A percentile compares a stretch with the other conserved stretches of the same genome.
Conservation (phyloP, 2,329 filamentous ascomycete species). For the Fusarium sp. region DNA sequence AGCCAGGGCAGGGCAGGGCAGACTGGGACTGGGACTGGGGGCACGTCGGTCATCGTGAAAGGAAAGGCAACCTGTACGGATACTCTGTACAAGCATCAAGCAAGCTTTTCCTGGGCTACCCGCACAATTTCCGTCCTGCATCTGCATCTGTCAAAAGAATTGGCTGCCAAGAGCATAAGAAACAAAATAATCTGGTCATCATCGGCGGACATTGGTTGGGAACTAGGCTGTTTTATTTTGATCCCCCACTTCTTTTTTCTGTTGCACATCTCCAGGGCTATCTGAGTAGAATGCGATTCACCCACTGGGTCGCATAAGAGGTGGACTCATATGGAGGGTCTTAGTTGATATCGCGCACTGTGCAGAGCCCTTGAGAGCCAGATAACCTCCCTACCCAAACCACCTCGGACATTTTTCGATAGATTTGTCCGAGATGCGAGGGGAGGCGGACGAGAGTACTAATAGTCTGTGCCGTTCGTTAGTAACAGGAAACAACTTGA, state of each 20-base stretch:
- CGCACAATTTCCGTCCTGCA: conserved; percentile 25
- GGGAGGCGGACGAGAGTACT: background rate
- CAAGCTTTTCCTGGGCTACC: conserved; percentile 11
- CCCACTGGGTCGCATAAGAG: conserved; percentile 37
- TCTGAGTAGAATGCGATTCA: conserved; percentile 28
- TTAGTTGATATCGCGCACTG: conserved; percentile 31
- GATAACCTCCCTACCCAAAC: conserved; percentile 1
- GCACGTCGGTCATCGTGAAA: conserved; percentile 23
- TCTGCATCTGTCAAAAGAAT: background rate
- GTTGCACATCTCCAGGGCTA: background rate
- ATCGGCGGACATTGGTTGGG: background rate
- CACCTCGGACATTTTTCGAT: conserved; percentile 4
- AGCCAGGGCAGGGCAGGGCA: background rate
- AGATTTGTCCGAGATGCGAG: background rate
- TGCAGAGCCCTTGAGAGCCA: conserved; percentile 20
- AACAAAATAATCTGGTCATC: background rate
- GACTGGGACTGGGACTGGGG: background rate
- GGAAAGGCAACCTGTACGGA: conserved; percentile 4
- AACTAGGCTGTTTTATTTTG: background rate
- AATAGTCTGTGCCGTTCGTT: background rate
- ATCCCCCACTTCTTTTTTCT: background rate
- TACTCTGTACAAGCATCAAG: conserved; percentile 9
- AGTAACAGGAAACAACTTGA: background rate
- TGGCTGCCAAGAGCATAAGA: background rate
- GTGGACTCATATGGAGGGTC: conserved; percentile 18